Conservation (phyloP, 2,329 filamentous ascomycete genomes). For the Cercospora sojina region DNA sequence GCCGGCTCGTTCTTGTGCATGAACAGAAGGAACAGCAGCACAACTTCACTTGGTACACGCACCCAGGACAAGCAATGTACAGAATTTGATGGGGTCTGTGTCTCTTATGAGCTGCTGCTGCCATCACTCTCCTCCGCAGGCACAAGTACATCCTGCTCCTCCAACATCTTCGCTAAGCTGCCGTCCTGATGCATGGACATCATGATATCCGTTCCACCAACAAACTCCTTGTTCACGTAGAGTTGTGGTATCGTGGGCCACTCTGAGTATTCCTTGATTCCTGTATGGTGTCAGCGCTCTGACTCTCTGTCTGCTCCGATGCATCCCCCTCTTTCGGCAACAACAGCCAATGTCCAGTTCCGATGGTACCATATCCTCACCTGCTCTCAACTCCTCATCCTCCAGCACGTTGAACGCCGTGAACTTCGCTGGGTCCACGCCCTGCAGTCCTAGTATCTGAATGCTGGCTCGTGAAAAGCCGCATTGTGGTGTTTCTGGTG, state of each 20-base stretch:
- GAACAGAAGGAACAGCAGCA: conserved; percentile 1
- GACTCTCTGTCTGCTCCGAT: not conserved
- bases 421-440: conserved; percentile 92
- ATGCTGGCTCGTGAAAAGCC: conserved; percentile 94
- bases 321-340: not conserved
- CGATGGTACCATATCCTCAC: conserved; percentile 45
- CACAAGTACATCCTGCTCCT: conserved; percentile 85
- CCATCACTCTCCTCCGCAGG: conserved; percentile 55
- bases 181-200: conserved; percentile 97
- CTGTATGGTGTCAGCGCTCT: conserved; percentile 46
- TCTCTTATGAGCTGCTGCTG: conserved; percentile 18
- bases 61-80: conserved; percentile 13
- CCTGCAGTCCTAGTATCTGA: conserved; percentile 91
- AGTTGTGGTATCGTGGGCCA: conserved; percentile 99
- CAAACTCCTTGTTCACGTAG: conserved; percentile 92
- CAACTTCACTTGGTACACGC: conserved; percentile 3
- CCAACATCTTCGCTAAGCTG: conserved; percentile 84
- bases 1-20: not conserved
- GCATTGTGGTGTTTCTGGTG: conserved; percentile 91
- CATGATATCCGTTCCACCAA: conserved; percentile 96
- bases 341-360: not conserved
- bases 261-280: conserved; percentile 98
- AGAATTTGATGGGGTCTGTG: not conserved
- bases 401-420: conserved; percentile 98
- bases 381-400: conserved; percentile 79